Conservation (phyloP, 768 basidiomycete species). For the Tulasnella sp. region DNA sequence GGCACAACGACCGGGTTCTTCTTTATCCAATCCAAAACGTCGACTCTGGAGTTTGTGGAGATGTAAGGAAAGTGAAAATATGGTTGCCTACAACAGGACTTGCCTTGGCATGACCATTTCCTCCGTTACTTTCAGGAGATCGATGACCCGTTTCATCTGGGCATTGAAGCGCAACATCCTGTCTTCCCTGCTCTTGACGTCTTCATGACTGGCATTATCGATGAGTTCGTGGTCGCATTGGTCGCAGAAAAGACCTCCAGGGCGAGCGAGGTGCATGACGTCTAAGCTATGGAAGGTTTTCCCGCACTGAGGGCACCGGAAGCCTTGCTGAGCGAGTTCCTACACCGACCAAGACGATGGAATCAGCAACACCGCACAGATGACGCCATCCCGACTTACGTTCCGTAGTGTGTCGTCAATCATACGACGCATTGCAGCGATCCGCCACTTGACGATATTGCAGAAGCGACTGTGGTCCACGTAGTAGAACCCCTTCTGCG, state of each 20-base stretch:
- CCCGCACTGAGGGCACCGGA: conserved; percentile 84
- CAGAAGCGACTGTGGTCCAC: conserved; percentile 93
- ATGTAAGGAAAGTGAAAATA: conserved; percentile 22
- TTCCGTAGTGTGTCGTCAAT: conserved; percentile 88
- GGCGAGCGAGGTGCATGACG: conserved; percentile 57
- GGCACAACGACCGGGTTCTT: conserved; percentile 41
- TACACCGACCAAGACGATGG: conserved; percentile 29
- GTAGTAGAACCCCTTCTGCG: conserved; percentile 75
- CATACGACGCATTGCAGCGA: conserved; percentile 82
- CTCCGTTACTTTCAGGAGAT: conserved; percentile 84
- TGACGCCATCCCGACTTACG: conserved; percentile 39
- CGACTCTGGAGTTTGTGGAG: conserved; percentile 48
- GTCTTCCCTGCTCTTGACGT: conserved; percentile 81
- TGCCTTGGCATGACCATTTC: conserved; percentile 77
- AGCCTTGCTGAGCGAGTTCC: conserved; percentile 98
- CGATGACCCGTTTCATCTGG: conserved; percentile 80
- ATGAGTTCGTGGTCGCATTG: conserved; percentile 75
- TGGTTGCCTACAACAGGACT: conserved; percentile 29
- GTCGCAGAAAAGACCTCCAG: conserved; percentile 67
- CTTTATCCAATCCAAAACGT: conserved; percentile 76
- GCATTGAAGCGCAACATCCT: conserved; percentile 92
- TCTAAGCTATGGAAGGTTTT: conserved; percentile 80
- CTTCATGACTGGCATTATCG: conserved; percentile 84
- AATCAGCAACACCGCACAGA: not conserved
- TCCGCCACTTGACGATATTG: conserved; percentile 96